These are phyloP conservation scores for Trapa incisa DNA, from an alignment of 345 rosid genomes.

Conservation along the genomic window DNA sequence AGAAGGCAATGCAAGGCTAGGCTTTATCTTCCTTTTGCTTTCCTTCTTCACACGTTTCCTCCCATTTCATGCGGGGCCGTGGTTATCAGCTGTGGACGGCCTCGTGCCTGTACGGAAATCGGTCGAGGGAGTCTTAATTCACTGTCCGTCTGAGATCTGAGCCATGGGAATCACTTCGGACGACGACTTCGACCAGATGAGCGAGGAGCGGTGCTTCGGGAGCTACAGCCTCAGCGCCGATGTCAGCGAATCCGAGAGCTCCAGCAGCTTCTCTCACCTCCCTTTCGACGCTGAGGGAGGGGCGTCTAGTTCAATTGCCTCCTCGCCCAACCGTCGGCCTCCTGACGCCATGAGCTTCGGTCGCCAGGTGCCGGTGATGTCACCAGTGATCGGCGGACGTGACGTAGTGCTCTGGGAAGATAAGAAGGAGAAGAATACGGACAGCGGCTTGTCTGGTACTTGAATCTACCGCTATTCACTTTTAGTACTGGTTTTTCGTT, in stretches of 20 bases:
- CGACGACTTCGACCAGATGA: slow-evolving; percentile 49
- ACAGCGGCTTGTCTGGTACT: slow-evolving; percentile 42
- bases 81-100: slow-evolving; percentile 15
- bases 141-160: neutral
- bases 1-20: neutral
- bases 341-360: slow-evolving; percentile 21
- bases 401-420: slow-evolving; percentile 30
- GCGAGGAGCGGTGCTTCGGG: slow-evolving; percentile 66
- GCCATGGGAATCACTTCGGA: slow-evolving; percentile 69
- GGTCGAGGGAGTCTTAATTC: too few species aligned
- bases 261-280: slow-evolving; percentile 67
- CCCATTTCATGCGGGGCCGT: neutral
- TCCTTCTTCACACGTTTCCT: neutral
- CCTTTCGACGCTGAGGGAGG: slow-evolving; percentile 49
- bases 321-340: slow-evolving; percentile 35
- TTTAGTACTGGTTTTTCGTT: neutral
- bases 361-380: slow-evolving; percentile 28
- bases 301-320: slow-evolving; percentile 52
- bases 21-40: neutral
- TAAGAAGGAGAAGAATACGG: slow-evolving; percentile 40
- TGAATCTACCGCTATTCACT: neutral
- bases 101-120: slow-evolving; percentile 13
- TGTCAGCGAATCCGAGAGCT: slow-evolving; percentile 89
- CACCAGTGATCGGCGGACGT: slow-evolving; percentile 15
- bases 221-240: slow-evolving; percentile 94